Percentiles rank a stretch among this genome's conserved stretches.
Evolutionary conservation across 768 basidiomycete genomes (phyloP).

Genomic region (Tephrocybe sp.): DNA sequence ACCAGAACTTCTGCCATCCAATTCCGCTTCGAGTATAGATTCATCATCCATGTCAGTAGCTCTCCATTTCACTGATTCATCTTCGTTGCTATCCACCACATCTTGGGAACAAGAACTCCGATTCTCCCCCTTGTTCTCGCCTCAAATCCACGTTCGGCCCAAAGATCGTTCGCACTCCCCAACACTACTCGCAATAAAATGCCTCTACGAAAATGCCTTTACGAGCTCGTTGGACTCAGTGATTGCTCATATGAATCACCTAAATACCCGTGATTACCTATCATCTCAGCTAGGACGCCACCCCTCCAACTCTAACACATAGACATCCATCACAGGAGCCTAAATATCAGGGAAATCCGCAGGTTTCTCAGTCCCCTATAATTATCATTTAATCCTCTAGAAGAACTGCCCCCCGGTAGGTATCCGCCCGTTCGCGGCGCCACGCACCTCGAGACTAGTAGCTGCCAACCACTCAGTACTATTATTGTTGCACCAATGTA

Average conservation of each 20-base stretch:
- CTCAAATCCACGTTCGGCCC: slow-evolving; percentile 68
- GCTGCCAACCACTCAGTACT: slow-evolving; percentile 30
- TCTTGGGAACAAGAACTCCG: slow-evolving; percentile 10
- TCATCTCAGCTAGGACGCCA: slow-evolving; percentile 25
- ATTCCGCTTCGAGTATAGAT: too few species aligned
- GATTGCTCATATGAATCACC: slow-evolving; percentile 23
- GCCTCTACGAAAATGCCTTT: too few species aligned
- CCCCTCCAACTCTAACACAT: too few species aligned
- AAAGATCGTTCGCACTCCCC: slow-evolving; percentile 68
- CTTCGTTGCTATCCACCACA: slow-evolving; percentile 4
- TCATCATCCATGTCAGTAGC: background rate
- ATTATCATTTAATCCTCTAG: slow-evolving; percentile 27
- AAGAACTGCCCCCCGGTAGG: slow-evolving; percentile 17
- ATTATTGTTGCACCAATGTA: slow-evolving; percentile 30
- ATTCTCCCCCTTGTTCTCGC: too few species aligned
- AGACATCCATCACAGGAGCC: slow-evolving; percentile 26
- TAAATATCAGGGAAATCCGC: slow-evolving; percentile 37
- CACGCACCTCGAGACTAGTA: slow-evolving; percentile 29
- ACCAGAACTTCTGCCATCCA: slow-evolving; percentile 19
- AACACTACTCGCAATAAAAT: slow-evolving; percentile 36
- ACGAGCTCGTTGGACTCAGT: slow-evolving; percentile 24
- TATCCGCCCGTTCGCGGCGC: slow-evolving; percentile 27
- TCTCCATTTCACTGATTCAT: slow-evolving; percentile 16
- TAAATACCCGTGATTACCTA: slow-evolving; percentile 17
- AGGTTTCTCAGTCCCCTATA: slow-evolving; percentile 48